Conservation (phyloP, 2,329 filamentous ascomycete species). For the Calonectria pteridis region DNA sequence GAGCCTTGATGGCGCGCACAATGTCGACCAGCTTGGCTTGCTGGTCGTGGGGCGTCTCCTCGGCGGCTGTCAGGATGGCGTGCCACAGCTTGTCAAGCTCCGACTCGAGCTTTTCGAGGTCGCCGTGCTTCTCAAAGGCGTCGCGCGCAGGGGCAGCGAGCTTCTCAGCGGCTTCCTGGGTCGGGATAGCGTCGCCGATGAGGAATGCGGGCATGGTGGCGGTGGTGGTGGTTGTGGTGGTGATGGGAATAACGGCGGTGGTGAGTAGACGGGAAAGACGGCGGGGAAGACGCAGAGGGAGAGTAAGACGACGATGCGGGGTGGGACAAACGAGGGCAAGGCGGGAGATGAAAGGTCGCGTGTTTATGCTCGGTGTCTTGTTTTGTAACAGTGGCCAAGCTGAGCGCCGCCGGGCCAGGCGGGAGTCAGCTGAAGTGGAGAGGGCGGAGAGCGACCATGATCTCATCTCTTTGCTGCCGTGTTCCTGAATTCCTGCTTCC, state of each 20-base stretch:
- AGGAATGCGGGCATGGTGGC: slow-evolving; percentile 9
- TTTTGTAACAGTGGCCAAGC: neutral
- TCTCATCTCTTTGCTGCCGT: neutral
- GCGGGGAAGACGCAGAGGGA: neutral
- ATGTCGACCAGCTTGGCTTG: slow-evolving; percentile 39
- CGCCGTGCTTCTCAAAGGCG: slow-evolving; percentile 26
- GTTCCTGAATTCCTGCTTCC: neutral
- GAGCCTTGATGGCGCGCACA: slow-evolving; percentile 32
- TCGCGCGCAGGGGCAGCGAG: slow-evolving; percentile 23
- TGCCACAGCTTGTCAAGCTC: slow-evolving; percentile 32
- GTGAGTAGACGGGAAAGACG: neutral
- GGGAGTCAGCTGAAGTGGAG: neutral
- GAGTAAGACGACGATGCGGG: neutral
- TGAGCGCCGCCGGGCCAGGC: neutral
- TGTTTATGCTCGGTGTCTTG: neutral
- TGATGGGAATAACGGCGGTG: neutral
- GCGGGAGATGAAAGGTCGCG: neutral
- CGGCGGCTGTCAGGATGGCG: slow-evolving; percentile 30
- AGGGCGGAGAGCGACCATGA: neutral
- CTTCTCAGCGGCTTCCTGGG: slow-evolving; percentile 27
- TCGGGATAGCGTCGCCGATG: slow-evolving; percentile 20
- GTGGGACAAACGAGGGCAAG: neutral
- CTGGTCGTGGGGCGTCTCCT: slow-evolving; percentile 36
- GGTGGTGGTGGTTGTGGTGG: neutral
- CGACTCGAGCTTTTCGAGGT: slow-evolving; percentile 27